Evolutionary conservation across 192 early-diverging fungal species (phyloP).

Genomic region (Coemansia sp.): DNA sequence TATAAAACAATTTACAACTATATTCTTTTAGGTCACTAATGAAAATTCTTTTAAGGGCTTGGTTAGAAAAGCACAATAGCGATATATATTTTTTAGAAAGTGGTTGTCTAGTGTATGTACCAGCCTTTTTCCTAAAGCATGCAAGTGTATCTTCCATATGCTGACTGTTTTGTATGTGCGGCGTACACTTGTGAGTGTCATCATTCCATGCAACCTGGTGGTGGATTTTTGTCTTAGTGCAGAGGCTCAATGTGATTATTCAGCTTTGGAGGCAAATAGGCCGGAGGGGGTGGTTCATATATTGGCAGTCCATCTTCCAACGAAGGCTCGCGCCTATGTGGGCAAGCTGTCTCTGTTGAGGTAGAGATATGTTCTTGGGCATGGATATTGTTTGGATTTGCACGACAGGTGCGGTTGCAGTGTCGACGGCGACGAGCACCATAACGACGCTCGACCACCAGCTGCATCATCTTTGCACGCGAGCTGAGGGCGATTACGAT

Average conservation of each 20-base stretch:
- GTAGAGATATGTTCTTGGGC: no score
- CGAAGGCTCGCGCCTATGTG: neutral
- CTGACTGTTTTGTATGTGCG: conserved; percentile 7
- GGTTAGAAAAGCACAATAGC: conserved; percentile 3
- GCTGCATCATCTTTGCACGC: conserved; percentile 1
- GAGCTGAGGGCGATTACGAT: conserved; percentile 5
- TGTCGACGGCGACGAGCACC: neutral
- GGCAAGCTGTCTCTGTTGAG: neutral
- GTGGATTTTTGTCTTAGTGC: neutral
- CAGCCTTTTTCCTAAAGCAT: no score
- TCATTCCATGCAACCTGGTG: neutral
- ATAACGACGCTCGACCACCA: neutral
- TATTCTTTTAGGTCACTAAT: neutral
- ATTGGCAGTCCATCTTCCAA: conserved; percentile 20
- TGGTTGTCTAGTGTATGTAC: neutral
- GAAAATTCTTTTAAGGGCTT: neutral
- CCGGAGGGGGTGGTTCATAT: conserved; percentile 41
- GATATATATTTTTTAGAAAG: neutral
- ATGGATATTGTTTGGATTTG: neutral
- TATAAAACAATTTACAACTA: conserved; percentile 1
- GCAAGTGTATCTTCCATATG: neutral
- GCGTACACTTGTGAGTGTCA: conserved; percentile 5
- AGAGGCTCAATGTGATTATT: neutral
- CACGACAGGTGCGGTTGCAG: neutral
- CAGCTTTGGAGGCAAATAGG: conserved; percentile 21